Base-by-base conservation (phyloP, 495 filamentous ascomycete species). In the Stereocaulon alpinum region DNA sequence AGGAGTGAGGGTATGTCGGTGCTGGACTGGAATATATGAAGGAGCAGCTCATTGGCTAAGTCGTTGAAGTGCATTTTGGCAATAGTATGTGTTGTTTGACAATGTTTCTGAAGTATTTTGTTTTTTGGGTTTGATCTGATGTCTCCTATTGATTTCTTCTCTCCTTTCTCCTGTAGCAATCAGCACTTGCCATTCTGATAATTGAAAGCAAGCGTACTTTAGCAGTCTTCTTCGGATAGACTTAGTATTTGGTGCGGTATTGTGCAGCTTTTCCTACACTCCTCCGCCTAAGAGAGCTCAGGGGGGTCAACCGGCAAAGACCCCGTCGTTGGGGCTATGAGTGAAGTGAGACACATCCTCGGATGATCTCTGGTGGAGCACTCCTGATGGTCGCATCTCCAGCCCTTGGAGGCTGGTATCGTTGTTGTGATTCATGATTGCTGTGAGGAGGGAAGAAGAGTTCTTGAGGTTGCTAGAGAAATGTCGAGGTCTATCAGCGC, bases 321-420 rank as follows among this genome's bases (percentile, higher is more conserved):
- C 87, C 86, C 86, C 86, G 68, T 69, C 83, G 67, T 84, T 88
- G 86, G 86, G 88, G 85, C 80, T 86, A 82, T 84, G 68, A 63
- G 74, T 65, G 64, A 68, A 67, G 66, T 68, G 67, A 65, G 65
- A 72, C 61, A 70, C 77, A 74, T 76, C 64, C 60, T 72, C 45
- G 27, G 63, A 68, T 66, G 66, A 54, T 60, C 63, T 62, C 55
- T 17, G 24, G 50, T 20, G n/a, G 50, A 18, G 44, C 41, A 61
- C 5, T 22, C 14, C 3, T 17, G 17, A 48, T 7, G 9, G 22
- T 11, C 15, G 18, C n/a, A 40, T 55, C 22, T 14, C 50, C 59
- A 64, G 58, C 59, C 61, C n/a, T 32, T 51, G 40, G 59, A 44
- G 55, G 55, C 63, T 59, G 55, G 55, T 24, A 43, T 45, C n/a